Base-by-base conservation (phyloP, 352 stramenopile species). In the Phytophthora agathidicida region DNA sequence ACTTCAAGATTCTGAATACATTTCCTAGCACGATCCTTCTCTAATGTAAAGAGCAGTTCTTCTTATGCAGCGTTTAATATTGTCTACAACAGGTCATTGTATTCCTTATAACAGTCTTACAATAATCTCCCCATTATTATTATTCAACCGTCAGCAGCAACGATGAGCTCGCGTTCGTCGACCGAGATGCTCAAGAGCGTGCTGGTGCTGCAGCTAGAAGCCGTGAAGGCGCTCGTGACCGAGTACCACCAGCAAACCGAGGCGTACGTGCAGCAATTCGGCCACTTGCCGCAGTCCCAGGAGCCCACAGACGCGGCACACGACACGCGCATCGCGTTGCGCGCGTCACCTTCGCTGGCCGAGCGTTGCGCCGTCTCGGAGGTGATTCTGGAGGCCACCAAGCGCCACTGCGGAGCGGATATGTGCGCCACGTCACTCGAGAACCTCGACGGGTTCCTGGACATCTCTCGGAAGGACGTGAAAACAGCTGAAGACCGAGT, bases 161-260 rank as follows among this genome's bases (percentile, higher is more conserved):
- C 33, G 19, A 68, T 67, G 55, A 67, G 36, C 39, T 41, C 23
- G 17, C 6, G 36, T 31, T 41, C 23, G 17, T 7, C 39, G 11
- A 20, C 19, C 11, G 52, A 82, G 13, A 46, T 84, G 60, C 68
- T 91, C 30, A 75, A 77, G 64, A 86, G 71, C 54, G 39, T 86
- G 54, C 41, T 91, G 32, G 51, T 93, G 23, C 67, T 91, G 35
- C 81, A 93, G 64, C 58, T 60, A 24, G 70, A 83, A 50, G 77
- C 70, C 13, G 45, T 80, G 8, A 65, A 73, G 42, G 28, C 56
- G 33, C 81, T 83, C 16, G 49, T 77, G 30, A 57, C 33, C 14
- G 78, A 89, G 60, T 77, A 77, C 50, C 80, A 91, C 59, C 81
- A 89, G 53, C 83, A 93, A 24, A 62, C 77, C 0, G 81, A 91